A percentile compares a stretch with the other conserved stretches of the same genome.
Conservation (phyloP, 306 rosid species). For the Luffa acutangula region DNA sequence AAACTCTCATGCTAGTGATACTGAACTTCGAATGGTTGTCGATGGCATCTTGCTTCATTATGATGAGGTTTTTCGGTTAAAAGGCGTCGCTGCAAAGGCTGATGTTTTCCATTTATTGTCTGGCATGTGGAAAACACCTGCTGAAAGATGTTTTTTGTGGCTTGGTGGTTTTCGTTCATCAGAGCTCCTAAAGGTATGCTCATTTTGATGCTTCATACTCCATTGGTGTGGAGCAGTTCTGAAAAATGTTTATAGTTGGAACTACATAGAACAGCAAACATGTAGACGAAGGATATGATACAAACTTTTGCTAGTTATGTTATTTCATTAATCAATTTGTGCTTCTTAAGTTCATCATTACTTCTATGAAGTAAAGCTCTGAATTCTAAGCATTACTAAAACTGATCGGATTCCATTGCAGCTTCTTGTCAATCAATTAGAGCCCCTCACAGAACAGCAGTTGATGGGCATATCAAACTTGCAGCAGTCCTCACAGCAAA, state of each 20-base stretch:
- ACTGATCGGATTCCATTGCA: conserved; percentile 7
- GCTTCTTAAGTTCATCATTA: not conserved
- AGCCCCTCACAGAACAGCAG: conserved; percentile 72
- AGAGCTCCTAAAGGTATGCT: conserved; percentile 56
- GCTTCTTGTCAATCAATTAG: conserved; percentile 65
- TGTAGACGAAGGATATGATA: not conserved
- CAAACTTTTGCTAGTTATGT: not conserved
- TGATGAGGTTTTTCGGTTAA: conserved; percentile 52
- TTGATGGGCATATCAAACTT: conserved; percentile 49
- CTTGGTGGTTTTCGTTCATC: conserved; percentile 74
- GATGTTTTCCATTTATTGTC: conserved; percentile 76
- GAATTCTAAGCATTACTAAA: not conserved
- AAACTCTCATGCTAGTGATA: conserved; percentile 60
- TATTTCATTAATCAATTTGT: not conserved
- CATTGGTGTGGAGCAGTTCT: not conserved
- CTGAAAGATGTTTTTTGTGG: conserved; percentile 74
- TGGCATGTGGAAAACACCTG: conserved; percentile 84
- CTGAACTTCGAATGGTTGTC: conserved; percentile 66
- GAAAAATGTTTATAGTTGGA: not conserved
- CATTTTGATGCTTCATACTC: not conserved
- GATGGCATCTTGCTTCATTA: conserved; percentile 54
- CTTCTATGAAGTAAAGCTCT: not conserved
- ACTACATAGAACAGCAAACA: not conserved
- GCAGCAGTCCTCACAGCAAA: conserved; percentile 74
- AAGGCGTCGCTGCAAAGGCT: conserved; percentile 58